Base-by-base conservation (phyloP, 2,329 filamentous ascomycete species). In the Onygena corvina region DNA sequence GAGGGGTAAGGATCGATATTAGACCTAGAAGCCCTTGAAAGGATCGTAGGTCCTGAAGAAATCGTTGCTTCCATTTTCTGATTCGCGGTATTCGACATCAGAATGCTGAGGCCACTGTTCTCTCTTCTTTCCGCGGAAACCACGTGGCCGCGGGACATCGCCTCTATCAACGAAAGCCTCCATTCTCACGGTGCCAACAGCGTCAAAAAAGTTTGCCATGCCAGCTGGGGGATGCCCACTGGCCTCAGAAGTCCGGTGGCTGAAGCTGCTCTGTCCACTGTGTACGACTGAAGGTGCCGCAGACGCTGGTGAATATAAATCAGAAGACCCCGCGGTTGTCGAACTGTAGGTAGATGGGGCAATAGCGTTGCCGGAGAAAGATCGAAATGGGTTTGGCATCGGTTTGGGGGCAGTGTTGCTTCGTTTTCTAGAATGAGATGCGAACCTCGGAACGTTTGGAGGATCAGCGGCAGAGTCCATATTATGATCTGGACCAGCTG, bases 111-210 rank as follows among this genome's bases (percentile, higher is more conserved):
- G 62, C 60, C 62, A 66, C 34, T 61, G 59, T 48, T 57, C 64
- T 27, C 60, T 63, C 31, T 58, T 55, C 55, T 42, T 66, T 49
- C 57, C 54, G 49, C 46, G 47, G 29, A 50, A 54, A 3, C 47
- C 36, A 29, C 60, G 58, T 12, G 21, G 50, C 25, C 62, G 62
- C 47, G 59, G 58, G 7, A 61, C 56, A 21, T 66, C 61, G 8
- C 64, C 63, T 29, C 70, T 69, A 55, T 80, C 77, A 57, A 98
- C 93, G 64, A 96, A 98, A 0, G 92, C 92, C 65, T 96, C 90
- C 90, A 98, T 96, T 23, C 92, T 80, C 42, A 96, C 80, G 1
- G 89, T 96, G 1, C 89, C 88, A 51, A 93, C 83, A 1, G 84
- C 84, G 58, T 93, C 88, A 60, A 92, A 92, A 69, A 92, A 89